These are phyloP conservation scores for Xylaria polymorpha DNA, from an alignment of 2,329 filamentous ascomycete genomes.

Conservation along the genomic window DNA sequence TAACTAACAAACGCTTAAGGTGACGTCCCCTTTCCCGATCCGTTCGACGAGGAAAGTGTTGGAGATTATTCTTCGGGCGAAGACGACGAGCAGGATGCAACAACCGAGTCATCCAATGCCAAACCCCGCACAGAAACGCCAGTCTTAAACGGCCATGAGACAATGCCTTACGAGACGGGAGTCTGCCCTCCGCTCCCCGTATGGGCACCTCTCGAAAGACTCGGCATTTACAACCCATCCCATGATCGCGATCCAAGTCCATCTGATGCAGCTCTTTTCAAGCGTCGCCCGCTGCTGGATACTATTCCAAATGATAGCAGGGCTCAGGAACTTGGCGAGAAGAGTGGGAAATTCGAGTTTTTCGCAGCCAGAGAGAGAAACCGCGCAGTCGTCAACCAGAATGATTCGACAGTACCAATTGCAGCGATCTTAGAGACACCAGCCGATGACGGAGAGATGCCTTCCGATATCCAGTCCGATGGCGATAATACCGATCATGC, in stretches of 20 bases:
- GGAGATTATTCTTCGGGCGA: neutral
- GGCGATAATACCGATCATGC: neutral
- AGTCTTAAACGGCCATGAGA: neutral
- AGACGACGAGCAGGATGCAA: slow-evolving; percentile 23
- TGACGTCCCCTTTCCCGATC: neutral
- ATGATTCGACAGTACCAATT: slow-evolving; percentile 28
- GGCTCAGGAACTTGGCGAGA: slow-evolving; percentile 51
- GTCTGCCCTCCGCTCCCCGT: neutral
- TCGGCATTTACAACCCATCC: neutral
- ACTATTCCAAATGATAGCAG: slow-evolving; percentile 41
- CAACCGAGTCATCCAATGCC: slow-evolving; percentile 20
- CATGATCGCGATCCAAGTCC: slow-evolving; percentile 44
- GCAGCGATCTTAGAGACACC: slow-evolving; percentile 21
- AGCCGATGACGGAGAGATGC: slow-evolving; percentile 36
- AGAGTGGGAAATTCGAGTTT: slow-evolving; percentile 54
- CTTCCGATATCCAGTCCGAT: slow-evolving; percentile 17
- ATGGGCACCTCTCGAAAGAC: neutral
- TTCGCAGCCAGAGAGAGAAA: slow-evolving; percentile 57
- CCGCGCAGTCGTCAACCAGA: slow-evolving; percentile 38
- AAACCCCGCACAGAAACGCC: slow-evolving; percentile 6
- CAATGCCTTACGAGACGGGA: neutral
- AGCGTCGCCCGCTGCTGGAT: slow-evolving; percentile 48
- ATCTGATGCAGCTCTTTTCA: slow-evolving; percentile 50
- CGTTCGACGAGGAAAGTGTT: slow-evolving; percentile 2
- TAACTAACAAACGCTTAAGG: neutral